These are phyloP conservation scores for Pelargonium australe DNA, from an alignment of 441 rosid genomes.

Conservation along the genomic window DNA sequence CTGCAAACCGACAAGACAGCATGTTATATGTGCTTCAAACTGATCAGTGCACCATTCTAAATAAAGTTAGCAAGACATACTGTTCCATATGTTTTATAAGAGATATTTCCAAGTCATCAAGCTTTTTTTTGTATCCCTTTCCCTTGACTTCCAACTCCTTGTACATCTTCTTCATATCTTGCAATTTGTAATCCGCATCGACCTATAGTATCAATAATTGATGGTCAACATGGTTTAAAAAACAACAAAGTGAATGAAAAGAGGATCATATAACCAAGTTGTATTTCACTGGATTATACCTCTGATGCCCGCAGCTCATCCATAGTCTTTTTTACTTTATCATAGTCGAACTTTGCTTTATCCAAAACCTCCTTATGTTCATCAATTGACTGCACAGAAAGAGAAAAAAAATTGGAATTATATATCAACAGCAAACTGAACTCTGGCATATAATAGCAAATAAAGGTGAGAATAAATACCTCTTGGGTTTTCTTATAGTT, in stretches of 20 bases:
- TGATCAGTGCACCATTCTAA: constrained; percentile 1
- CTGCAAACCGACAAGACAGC: constrained; percentile 40
- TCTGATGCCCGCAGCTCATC: constrained; percentile 81
- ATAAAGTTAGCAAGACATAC: constrained; percentile 39
- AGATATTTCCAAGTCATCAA: constrained; percentile 67
- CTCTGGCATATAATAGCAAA: neutral
- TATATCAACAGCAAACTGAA: constrained; percentile 5
- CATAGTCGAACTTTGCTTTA: constrained; percentile 59
- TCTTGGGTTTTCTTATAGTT: constrained; percentile 62
- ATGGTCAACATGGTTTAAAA: constrained; percentile 16
- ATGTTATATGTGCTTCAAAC: constrained; percentile 21
- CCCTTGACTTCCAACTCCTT: constrained; percentile 79
- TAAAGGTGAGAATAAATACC: constrained; percentile 27
- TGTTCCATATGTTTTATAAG: constrained; percentile 74
- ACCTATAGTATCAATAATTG: constrained; percentile 40
- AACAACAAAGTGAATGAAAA: neutral
- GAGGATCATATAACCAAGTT: constrained; percentile 14
- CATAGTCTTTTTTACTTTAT: constrained; percentile 61
- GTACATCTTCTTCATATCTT: constrained; percentile 67
- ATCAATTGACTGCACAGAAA: constrained; percentile 54
- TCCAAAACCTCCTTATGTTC: constrained; percentile 63
- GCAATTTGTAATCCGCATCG: constrained; percentile 68
- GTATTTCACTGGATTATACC: constrained; percentile 35
- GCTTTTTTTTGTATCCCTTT: constrained; percentile 73
- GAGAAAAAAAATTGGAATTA: constrained; percentile 16